A percentile compares a stretch with the other conserved stretches of the same genome.
phyloP scores from a whole-genome alignment of 768 basidiomycete genomes.

The Hydnomerulius pinastri region DNA sequence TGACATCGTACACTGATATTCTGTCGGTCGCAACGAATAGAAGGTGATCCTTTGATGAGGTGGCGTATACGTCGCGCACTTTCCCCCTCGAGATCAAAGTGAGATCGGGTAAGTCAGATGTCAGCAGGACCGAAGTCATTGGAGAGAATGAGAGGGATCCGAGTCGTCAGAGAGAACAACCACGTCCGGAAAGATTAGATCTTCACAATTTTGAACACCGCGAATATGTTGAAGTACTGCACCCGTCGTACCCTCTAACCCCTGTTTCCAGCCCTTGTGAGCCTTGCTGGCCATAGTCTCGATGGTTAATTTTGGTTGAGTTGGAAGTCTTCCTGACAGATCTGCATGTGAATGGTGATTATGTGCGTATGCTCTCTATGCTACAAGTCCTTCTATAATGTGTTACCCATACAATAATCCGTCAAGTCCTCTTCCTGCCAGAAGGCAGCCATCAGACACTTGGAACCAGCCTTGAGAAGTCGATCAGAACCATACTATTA shows the following conservation, averaged over 20 bases:
- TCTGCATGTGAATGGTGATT: too few species aligned
- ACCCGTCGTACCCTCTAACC: too few species aligned
- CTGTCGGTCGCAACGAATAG: constrained; percentile 95
- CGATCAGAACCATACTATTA: constrained; percentile 14
- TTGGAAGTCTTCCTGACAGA: too few species aligned
- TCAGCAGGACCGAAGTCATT: constrained; percentile 44
- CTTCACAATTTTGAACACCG: too few species aligned
- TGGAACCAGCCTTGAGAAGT: constrained; percentile 47
- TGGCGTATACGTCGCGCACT: constrained; percentile 92
- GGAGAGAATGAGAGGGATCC: background rate
- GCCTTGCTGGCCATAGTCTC: too few species aligned
- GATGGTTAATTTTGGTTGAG: too few species aligned
- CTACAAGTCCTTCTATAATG: constrained; percentile 13
- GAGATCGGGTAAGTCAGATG: constrained; percentile 61
- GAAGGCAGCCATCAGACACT: constrained; percentile 36
- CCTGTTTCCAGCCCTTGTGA: too few species aligned
- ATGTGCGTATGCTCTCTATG: constrained; percentile 15
- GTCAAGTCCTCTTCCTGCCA: background rate
- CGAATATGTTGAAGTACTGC: too few species aligned
- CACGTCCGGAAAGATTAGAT: background rate
- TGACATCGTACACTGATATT: constrained; percentile 96
- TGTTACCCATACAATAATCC: constrained; percentile 12
- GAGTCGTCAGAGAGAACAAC: background rate
- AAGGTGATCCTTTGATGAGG: constrained; percentile 67
- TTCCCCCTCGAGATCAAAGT: constrained; percentile 85